phyloP scores from a whole-genome alignment of 495 filamentous ascomycete species.

The Baudoinia panamericana region DNA sequence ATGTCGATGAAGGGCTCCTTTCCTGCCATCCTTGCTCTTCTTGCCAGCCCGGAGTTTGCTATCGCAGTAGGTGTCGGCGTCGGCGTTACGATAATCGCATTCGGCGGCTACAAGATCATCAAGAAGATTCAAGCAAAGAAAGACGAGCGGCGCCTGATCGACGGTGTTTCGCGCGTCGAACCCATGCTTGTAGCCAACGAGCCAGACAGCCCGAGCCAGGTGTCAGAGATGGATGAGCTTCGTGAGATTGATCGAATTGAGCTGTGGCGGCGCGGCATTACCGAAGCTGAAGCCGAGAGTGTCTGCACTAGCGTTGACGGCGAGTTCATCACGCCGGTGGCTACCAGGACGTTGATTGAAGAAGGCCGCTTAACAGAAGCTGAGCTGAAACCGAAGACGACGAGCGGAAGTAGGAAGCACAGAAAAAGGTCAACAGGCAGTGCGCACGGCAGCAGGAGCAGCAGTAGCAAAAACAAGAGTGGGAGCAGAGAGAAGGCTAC shows the following conservation, averaged over 20 bases:
- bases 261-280: conserved; percentile 75
- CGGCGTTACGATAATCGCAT: conserved; percentile 81
- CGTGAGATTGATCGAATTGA: conserved; percentile 53
- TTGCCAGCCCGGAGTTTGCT: conserved; percentile 80
- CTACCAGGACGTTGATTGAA: conserved; percentile 41
- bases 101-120: conserved; percentile 94
- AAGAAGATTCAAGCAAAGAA: conserved; percentile 56
- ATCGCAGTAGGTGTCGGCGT: conserved; percentile 82
- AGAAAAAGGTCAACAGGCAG: conserved; percentile 8
- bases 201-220: conserved; percentile 29
- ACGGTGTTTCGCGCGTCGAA: conserved; percentile 34
- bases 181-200: conserved; percentile 30
- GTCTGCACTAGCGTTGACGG: conserved; percentile 61
- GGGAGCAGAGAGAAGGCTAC: conserved; percentile 24
- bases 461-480: conserved; percentile 27
- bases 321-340: conserved; percentile 72
- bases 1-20: conserved; percentile 60
- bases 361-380: conserved; percentile 26
- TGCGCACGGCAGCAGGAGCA: conserved; percentile 26
- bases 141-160: conserved; percentile 37
- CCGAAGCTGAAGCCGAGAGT: conserved; percentile 52
- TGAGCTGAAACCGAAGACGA: conserved; percentile 24
- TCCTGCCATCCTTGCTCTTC: conserved; percentile 73
- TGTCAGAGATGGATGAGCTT: conserved; percentile 31
- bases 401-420: conserved; percentile 19